phyloP scores from a whole-genome alignment of 441 rosid species.

The Lepidium campestre region DNA sequence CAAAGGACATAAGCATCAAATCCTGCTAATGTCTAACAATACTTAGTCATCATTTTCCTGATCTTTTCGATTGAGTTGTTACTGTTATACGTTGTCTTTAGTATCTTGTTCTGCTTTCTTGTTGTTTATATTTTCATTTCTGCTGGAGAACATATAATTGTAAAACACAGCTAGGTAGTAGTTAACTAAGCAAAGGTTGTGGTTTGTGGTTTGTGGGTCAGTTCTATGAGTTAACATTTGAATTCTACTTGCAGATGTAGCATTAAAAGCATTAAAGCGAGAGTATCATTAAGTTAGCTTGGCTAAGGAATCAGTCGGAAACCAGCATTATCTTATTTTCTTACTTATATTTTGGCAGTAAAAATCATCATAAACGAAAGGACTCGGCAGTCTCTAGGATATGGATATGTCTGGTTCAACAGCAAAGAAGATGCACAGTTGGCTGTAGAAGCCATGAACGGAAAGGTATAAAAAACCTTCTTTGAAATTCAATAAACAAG shows the following conservation, averaged over 20 bases:
- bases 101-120: neutral
- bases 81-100: neutral
- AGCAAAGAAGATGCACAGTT: slow-evolving; percentile 34
- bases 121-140: neutral
- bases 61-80: neutral
- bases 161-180: neutral
- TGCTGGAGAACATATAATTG: neutral
- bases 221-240: neutral
- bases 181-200: neutral
- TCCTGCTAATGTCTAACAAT: neutral
- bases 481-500: neutral
- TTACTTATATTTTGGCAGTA: slow-evolving; percentile 22
- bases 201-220: neutral
- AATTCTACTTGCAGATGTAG: neutral
- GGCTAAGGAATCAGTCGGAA: neutral
- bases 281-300: neutral
- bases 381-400: slow-evolving; percentile 41
- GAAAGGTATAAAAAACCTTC: slow-evolving; percentile 34
- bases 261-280: neutral
- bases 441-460: slow-evolving; percentile 50
- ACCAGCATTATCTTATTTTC: neutral
- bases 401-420: slow-evolving; percentile 47
- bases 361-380: slow-evolving; percentile 35
- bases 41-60: neutral
- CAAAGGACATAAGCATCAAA: neutral